These are phyloP conservation scores for Stachybotrys echinatus DNA, from an alignment of 2,329 filamentous ascomycete genomes.

Conservation along the genomic window DNA sequence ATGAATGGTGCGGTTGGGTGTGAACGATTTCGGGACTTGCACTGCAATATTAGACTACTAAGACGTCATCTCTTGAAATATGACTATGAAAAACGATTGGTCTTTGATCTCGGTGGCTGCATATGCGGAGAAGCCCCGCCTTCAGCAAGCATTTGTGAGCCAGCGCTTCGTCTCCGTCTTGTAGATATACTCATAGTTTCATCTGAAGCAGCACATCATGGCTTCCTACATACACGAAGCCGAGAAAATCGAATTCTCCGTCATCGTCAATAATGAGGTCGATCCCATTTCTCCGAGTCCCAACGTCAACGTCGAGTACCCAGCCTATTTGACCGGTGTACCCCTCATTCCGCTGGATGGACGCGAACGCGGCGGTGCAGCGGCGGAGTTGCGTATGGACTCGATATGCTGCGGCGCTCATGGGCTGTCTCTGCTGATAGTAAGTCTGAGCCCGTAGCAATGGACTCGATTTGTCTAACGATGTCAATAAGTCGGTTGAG, in stretches of 20 bases:
- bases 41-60: no score
- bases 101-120: no score
- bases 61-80: no score
- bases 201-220: no score
- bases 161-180: no score
- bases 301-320: slow-evolving; percentile 34
- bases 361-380: slow-evolving; percentile 32
- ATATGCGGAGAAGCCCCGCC: no score
- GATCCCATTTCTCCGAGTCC: slow-evolving; percentile 44
- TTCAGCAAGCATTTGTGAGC: no score
- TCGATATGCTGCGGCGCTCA: slow-evolving; percentile 49
- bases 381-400: slow-evolving; percentile 41
- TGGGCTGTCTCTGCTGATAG: slow-evolving; percentile 46
- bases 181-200: no score
- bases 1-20: no score
- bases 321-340: slow-evolving; percentile 35
- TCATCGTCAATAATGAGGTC: slow-evolving; percentile 51
- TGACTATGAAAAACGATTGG: no score
- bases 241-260: slow-evolving; percentile 35
- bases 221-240: slow-evolving; percentile 4
- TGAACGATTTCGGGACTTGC: no score
- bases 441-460: slow-evolving; percentile 38
- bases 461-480: slow-evolving; percentile 21
- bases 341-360: slow-evolving; percentile 27
- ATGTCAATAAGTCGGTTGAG: neutral